Base-by-base conservation (phyloP, 495 filamentous ascomycete genomes). In the Neurospora sublineolata region DNA sequence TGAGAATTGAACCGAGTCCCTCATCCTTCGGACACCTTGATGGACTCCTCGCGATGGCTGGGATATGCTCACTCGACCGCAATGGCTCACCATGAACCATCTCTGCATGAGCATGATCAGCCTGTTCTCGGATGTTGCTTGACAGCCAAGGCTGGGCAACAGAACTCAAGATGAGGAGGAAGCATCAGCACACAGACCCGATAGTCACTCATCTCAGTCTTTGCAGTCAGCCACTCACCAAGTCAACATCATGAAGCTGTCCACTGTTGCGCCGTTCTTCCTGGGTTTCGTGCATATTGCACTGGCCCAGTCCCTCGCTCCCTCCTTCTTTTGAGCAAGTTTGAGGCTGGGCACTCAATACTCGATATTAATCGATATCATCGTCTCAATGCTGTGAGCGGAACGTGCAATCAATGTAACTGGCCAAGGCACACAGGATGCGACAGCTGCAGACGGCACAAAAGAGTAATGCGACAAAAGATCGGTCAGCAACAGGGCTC, bases 201-300 rank as follows among this genome's bases (percentile, higher is more conserved):
- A 70, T 14, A 30, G 12, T 16, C 46, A 71, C 69, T 60, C 52
- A 12, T 30, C 52, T 60, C 52, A 30, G 20, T 60, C 46, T 68
- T 71, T 36, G 37, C 33, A 37, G 46, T 16, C 42, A 68, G 12
- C 52, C 27, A 60, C 52, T 33, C 27, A 27, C 30, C 52, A 33
- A 64, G 11, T 37, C 44, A 40, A 27, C 58, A 78, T 74, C 16
- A 79, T 79, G 77, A 79, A 76, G 72, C 9, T 68, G 36, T 12
- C 37, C 67, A 20, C 75, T 4, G 74, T 69, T 67, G 72, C 70
- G 33, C 64, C 71, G 58, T 11, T 72, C 69, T 36, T 76, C 58
- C 20, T 78, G 68, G 73, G 75, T 33, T 70, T 79, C 10, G 37
- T 77, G 10, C 69, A 75, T 70, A 58, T 71, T 40, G 73, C 76